Evolutionary conservation across 352 stramenopile genomes (phyloP), one percentile per base, ranked within the genome.

Genomic region (Phytophthora europaea): DNA sequence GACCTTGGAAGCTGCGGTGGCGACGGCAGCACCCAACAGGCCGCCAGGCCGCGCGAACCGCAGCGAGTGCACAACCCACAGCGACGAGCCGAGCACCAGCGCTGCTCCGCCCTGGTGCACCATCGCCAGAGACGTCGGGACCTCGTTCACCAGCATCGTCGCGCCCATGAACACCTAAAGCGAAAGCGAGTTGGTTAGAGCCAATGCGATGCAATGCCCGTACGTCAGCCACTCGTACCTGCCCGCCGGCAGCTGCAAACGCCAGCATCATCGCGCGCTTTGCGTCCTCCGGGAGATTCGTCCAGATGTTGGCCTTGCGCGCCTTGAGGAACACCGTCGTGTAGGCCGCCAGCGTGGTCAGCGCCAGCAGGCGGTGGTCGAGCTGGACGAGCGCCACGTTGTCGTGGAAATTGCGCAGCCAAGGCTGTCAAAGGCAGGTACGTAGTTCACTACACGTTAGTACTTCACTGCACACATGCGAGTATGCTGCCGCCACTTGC

Each of bases 331-430:
- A 89, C 54, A 92, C 70, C 4, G 75, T 63, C 20, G 71, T 67
- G 65, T 92, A 94, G 16, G 79, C 80, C 5, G 68, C 82, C 13
- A 96, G 70, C 10, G 97, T 99, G 7, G 75, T 75, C 18, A 98
- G 82, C 6, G 97, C 98, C 26, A 99, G 79, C 5, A 99, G 52
- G 38, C 98, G 90, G 76, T 99, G 97, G 76, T 99, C 95, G 43
- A 98, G 94, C 78, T 99, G 97, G 52, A 99, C 98, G 4, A 94
- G 97, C 10, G 96, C 97, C 23, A 97, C 97, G 72, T 99, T 99
- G 65, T 99, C 97, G 68, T 98, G 95, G 34, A 99, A 89, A 67
- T 99, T 99, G 65, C 90, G 85, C 70, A 91, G 89, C 70, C 79
- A 90, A 1, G 95, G 95, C 70, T 88, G 55, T 9, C 61, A 53